Evolutionary conservation across 1,284 basidiomycete genomes (phyloP).

Genomic region (Pseudozyma thailandica): DNA sequence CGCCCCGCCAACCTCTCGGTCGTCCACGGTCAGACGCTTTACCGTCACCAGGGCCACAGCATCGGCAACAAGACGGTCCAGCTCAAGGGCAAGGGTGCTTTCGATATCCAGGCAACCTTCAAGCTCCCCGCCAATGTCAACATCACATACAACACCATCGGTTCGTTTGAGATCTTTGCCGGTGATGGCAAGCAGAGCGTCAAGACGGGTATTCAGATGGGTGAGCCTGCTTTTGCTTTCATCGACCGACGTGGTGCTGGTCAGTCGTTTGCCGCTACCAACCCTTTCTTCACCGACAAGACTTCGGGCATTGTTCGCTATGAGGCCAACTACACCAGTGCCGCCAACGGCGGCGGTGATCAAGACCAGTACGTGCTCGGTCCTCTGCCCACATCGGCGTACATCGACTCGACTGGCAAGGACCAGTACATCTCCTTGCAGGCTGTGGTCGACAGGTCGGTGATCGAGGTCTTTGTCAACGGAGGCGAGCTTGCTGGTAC

Average conservation of each 20-base stretch:
- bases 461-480: slow-evolving; percentile 67
- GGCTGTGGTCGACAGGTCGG: slow-evolving; percentile 63
- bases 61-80: slow-evolving; percentile 54
- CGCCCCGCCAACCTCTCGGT: slow-evolving; percentile 62
- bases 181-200: slow-evolving; percentile 40
- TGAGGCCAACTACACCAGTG: slow-evolving; percentile 38
- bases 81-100: slow-evolving; percentile 60
- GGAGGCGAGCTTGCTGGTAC: slow-evolving; percentile 53
- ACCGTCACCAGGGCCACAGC: slow-evolving; percentile 12
- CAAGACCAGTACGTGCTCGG: slow-evolving; percentile 31
- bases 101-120: slow-evolving; percentile 67
- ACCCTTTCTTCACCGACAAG: slow-evolving; percentile 68
- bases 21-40: slow-evolving; percentile 45
- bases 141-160: slow-evolving; percentile 41
- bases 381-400: slow-evolving; percentile 26
- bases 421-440: slow-evolving; percentile 41
- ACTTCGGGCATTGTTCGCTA: slow-evolving; percentile 44
- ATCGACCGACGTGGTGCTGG: slow-evolving; percentile 66
- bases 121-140: slow-evolving; percentile 35
- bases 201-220: slow-evolving; percentile 53
- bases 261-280: slow-evolving; percentile 53
- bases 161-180: slow-evolving; percentile 41
- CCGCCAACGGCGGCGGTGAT: neutral
- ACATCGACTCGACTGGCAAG: slow-evolving; percentile 17
- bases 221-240: slow-evolving; percentile 62